Conservation (phyloP, 2,329 filamentous ascomycete species). For the Stachybotrys echinatus region DNA sequence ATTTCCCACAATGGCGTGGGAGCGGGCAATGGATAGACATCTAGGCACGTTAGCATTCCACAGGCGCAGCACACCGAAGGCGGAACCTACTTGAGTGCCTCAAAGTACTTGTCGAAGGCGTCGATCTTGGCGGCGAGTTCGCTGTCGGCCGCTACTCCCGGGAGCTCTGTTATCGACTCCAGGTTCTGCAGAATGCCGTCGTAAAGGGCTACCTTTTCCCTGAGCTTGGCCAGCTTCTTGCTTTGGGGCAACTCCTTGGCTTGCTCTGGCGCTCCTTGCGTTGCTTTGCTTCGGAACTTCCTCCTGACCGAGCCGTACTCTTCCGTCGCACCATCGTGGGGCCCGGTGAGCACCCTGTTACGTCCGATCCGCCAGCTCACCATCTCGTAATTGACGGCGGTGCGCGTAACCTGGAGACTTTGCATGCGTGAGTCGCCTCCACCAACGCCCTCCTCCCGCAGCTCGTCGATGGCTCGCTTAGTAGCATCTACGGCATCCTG, state of each 20-base stretch:
- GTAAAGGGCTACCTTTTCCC: conserved; percentile 84
- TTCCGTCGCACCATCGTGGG: conserved; percentile 66
- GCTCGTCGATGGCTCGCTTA: conserved; percentile 87
- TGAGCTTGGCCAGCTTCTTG: conserved; percentile 71
- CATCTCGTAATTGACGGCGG: conserved; percentile 89
- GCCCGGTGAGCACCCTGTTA: conserved; percentile 83
- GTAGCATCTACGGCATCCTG: conserved; percentile 94
- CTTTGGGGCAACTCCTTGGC: conserved; percentile 63
- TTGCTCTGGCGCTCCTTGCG: conserved; percentile 34
- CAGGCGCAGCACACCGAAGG: background rate
- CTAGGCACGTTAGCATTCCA: conserved; percentile 33
- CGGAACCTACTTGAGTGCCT: conserved; percentile 68
- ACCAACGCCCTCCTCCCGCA: conserved; percentile 75
- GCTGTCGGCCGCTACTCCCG: conserved; percentile 81
- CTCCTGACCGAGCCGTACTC: conserved; percentile 45
- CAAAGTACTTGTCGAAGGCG: conserved; percentile 76
- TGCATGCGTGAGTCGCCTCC: conserved; percentile 86
- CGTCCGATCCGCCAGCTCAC: conserved; percentile 93
- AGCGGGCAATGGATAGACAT: conserved; percentile 78
- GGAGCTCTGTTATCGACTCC: conserved; percentile 82
- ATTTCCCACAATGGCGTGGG: conserved; percentile 69
- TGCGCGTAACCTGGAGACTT: conserved; percentile 83
- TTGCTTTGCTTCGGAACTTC: conserved; percentile 38
- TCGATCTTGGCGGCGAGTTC: conserved; percentile 73
- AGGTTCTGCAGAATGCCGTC: conserved; percentile 88